These are phyloP conservation scores for Aspergillus egyptiacus DNA, from an alignment of 495 filamentous ascomycete genomes.

Conservation along the genomic window DNA sequence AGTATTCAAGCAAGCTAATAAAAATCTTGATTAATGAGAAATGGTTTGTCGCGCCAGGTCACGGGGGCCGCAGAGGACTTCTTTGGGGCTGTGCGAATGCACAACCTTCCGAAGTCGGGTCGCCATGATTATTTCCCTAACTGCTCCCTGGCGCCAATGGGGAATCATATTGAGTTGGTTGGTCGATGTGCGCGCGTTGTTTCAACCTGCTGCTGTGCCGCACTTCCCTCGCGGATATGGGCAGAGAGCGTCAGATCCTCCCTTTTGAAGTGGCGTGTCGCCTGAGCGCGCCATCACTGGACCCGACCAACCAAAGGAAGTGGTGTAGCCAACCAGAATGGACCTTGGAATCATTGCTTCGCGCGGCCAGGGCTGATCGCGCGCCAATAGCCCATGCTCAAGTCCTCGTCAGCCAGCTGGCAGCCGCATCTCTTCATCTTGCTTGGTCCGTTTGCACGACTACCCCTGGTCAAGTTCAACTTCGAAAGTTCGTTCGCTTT, in stretches of 20 bases:
- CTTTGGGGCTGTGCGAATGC: not conserved
- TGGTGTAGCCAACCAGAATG: slow-evolving; percentile 21
- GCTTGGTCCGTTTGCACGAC: slow-evolving; percentile 1
- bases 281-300: slow-evolving; percentile 33
- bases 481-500: slow-evolving; percentile 7
- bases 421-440: slow-evolving; percentile 20
- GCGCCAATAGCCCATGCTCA: slow-evolving; percentile 34
- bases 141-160: slow-evolving; percentile 24
- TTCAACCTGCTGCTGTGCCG: slow-evolving; percentile 21
- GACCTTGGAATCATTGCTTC: too few relatives aligned
- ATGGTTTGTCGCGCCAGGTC: too few relatives aligned
- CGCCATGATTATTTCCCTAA: too few relatives aligned
- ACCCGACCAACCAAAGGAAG: slow-evolving; percentile 10
- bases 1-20: too few relatives aligned
- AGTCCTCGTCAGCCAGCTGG: slow-evolving; percentile 22
- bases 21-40: too few relatives aligned
- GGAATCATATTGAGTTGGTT: slow-evolving; percentile 25
- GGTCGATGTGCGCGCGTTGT: slow-evolving; percentile 1
- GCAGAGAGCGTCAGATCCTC: slow-evolving; percentile 16
- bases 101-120: not conserved
- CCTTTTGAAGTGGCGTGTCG: slow-evolving; percentile 23
- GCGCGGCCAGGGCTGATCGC: slow-evolving; percentile 40
- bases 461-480: slow-evolving; percentile 14
- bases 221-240: slow-evolving; percentile 24
- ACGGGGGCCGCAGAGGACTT: not conserved